Conservation (phyloP, 2,329 filamentous ascomycete genomes). For the Myriosclerotinia curreyana region DNA sequence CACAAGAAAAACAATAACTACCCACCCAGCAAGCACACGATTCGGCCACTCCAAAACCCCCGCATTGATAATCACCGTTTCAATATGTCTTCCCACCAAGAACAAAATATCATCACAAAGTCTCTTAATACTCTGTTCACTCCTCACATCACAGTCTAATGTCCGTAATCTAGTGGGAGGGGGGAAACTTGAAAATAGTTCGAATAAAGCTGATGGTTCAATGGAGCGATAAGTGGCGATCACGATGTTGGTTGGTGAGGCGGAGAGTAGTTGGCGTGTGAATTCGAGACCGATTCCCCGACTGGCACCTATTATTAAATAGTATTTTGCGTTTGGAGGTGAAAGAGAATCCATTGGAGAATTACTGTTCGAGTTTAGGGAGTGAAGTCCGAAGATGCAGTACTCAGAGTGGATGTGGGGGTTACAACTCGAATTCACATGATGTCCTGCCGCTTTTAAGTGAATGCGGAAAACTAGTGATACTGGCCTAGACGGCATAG, state of each 20-base stretch:
- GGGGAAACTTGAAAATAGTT: neutral
- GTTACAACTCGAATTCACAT: neutral
- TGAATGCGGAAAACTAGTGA: neutral
- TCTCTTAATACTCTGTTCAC: slow-evolving; percentile 48
- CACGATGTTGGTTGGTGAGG: slow-evolving; percentile 42
- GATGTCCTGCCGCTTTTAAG: neutral
- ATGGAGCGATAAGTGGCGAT: slow-evolving; percentile 46
- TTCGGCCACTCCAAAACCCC: slow-evolving; percentile 11
- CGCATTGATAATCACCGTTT: slow-evolving; percentile 7
- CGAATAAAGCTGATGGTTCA: neutral
- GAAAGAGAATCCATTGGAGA: neutral
- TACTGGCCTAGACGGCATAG: neutral
- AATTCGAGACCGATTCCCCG: slow-evolving; percentile 48
- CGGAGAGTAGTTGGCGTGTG: slow-evolving; percentile 41
- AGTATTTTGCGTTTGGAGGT: neutral
- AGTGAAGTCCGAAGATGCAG: neutral
- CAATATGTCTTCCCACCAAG: neutral
- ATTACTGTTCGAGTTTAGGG: neutral
- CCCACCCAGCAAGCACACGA: slow-evolving; percentile 11
- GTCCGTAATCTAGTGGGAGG: slow-evolving; percentile 23
- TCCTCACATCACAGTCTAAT: slow-evolving; percentile 51
- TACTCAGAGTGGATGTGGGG: neutral
- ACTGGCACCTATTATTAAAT: slow-evolving; percentile 45
- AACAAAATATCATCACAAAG: slow-evolving; percentile 51
- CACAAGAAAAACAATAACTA: neutral